Evolutionary conservation across 2,329 filamentous ascomycete genomes (phyloP).

Genomic region (Capronia americana): DNA sequence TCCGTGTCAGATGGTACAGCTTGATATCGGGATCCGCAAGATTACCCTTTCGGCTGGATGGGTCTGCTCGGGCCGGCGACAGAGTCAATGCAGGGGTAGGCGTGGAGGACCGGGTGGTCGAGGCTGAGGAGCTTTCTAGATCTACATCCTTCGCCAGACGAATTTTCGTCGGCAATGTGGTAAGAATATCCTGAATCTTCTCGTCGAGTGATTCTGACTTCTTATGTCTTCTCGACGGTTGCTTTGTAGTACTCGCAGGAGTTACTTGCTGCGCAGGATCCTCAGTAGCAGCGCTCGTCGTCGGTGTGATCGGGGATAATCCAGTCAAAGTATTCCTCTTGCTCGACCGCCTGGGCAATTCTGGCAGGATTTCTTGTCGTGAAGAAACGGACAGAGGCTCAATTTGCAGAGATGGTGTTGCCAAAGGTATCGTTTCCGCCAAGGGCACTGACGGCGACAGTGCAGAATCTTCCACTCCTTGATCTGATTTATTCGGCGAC

Average conservation of each 20-base stretch:
- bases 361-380: conserved; percentile 20
- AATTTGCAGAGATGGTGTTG: conserved; percentile 33
- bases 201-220: conserved; percentile 68
- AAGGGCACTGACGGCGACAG: conserved; percentile 11
- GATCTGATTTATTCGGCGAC: conserved; percentile 35
- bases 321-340: conserved; percentile 36
- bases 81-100: conserved; percentile 72
- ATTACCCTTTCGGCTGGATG: conserved; percentile 48
- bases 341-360: conserved; percentile 40
- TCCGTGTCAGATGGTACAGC: conserved; percentile 87
- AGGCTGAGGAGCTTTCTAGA: conserved; percentile 44
- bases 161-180: conserved; percentile 79
- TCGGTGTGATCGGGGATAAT: conserved; percentile 25
- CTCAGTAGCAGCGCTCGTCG: conserved; percentile 29
- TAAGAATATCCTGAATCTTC: conserved; percentile 79
- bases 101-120: conserved; percentile 58
- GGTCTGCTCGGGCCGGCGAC: conserved; percentile 59
- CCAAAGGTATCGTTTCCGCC: conserved; percentile 24
- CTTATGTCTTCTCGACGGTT: conserved; percentile 9
- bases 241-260: neutral
- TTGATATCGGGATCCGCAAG: conserved; percentile 76
- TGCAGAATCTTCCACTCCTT: conserved; percentile 31
- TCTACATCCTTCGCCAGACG: conserved; percentile 61
- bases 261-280: conserved; percentile 8
- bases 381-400: conserved; percentile 26